A percentile compares a stretch with the other conserved stretches of the same genome.
Conservation (phyloP, 495 filamentous ascomycete genomes). For the Aspergillus sclerotiicarbonarius region DNA sequence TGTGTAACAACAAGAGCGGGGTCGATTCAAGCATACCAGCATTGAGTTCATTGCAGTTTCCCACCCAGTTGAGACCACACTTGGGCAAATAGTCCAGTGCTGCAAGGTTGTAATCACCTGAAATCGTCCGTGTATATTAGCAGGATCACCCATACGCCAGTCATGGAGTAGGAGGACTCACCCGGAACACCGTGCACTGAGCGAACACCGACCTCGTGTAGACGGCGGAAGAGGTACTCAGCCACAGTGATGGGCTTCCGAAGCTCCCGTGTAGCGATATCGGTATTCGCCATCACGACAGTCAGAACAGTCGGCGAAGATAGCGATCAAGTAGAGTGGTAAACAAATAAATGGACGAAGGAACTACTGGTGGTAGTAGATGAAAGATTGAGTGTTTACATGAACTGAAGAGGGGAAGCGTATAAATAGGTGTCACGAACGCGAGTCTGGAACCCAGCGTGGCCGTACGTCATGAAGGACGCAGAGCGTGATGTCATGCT, state of each 20-base stretch:
- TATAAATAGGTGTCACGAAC: constrained; percentile 7
- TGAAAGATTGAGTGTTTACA: neutral
- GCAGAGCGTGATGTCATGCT: constrained; percentile 40
- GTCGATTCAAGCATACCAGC: constrained; percentile 45
- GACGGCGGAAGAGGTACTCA: constrained; percentile 62
- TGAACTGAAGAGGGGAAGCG: neutral
- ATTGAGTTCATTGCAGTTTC: constrained; percentile 69
- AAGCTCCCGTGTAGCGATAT: constrained; percentile 54
- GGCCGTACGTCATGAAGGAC: constrained; percentile 28
- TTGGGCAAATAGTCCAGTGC: constrained; percentile 63
- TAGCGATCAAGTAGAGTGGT: neutral
- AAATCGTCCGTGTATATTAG: neutral
- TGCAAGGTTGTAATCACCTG: constrained; percentile 48
- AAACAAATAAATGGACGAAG: neutral
- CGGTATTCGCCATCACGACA: constrained; percentile 40
- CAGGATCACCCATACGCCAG: neutral
- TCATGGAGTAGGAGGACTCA: constrained; percentile 21
- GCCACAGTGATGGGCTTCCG: constrained; percentile 55
- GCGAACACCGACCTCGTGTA: constrained; percentile 60
- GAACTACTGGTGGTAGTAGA: neutral
- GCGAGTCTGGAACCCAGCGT: neutral
- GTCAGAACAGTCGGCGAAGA: constrained; percentile 2
- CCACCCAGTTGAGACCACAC: constrained; percentile 61
- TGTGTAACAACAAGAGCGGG: neutral
- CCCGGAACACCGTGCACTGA: constrained; percentile 67